phyloP scores from a whole-genome alignment of 495 filamentous ascomycete species.

The Penicillium cosmopolitanum region DNA sequence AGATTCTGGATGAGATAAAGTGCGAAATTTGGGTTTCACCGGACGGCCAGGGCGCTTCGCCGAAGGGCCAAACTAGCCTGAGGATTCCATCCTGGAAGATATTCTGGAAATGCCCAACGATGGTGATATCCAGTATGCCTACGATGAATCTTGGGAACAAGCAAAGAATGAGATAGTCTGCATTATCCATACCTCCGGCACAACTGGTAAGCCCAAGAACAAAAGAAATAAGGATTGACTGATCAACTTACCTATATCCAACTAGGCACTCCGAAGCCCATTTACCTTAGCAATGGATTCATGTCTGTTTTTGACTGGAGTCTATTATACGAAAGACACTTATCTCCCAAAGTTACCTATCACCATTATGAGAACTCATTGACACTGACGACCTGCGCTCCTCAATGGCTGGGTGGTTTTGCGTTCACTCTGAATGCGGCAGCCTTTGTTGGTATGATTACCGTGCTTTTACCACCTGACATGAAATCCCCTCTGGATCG shows the following conservation, averaged over 20 bases:
- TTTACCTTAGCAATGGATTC: slow-evolving; percentile 4
- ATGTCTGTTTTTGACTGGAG: slow-evolving; percentile 5
- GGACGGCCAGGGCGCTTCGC: not conserved
- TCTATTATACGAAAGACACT: not conserved
- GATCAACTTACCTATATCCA: not conserved
- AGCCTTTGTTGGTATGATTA: not conserved
- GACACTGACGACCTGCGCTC: slow-evolving; percentile 4
- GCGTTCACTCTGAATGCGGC: not conserved
- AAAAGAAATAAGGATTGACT: not conserved
- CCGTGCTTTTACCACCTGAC: not conserved
- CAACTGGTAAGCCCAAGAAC: not conserved
- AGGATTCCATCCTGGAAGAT: not conserved
- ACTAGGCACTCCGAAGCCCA: not conserved
- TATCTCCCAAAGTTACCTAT: not conserved
- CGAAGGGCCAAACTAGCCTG: not conserved
- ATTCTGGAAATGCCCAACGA: not conserved
- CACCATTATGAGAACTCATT: not conserved
- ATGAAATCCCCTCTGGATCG: not conserved
- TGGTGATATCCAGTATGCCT: not conserved
- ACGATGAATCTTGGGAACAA: slow-evolving; percentile 3
- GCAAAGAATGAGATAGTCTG: slow-evolving; percentile 1
- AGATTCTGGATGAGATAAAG: not conserved
- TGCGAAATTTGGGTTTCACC: not conserved
- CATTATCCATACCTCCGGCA: slow-evolving; percentile 7
- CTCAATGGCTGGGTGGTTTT: slow-evolving; percentile 7